Conservation (phyloP, 208 protist genomes). For the Wallacemonas collosoma region DNA sequence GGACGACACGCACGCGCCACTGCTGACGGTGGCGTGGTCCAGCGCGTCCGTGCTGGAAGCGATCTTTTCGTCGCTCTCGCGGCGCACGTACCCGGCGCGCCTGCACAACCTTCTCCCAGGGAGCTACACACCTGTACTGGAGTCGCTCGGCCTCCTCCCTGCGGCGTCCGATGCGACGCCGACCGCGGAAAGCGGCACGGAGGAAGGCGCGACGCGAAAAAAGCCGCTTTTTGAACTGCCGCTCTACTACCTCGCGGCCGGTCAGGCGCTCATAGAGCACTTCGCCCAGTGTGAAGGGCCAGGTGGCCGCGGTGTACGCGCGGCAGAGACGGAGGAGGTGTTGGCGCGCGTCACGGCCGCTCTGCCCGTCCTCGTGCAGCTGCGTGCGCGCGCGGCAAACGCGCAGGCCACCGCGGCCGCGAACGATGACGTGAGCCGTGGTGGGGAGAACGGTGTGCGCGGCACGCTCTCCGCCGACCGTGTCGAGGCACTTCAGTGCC, state of each 20-base stretch:
- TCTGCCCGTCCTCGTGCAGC: constrained; percentile 68
- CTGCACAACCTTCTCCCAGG: constrained; percentile 63
- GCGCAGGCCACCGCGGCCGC: too few species aligned
- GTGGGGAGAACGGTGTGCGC: neutral
- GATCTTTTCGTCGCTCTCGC: constrained; percentile 42
- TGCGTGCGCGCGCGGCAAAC: constrained; percentile 46
- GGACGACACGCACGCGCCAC: neutral
- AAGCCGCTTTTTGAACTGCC: constrained; percentile 43
- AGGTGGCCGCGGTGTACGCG: constrained; percentile 30
- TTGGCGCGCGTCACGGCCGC: constrained; percentile 42
- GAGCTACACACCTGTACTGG: constrained; percentile 57
- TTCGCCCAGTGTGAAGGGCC: constrained; percentile 34
- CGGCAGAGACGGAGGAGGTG: constrained; percentile 50
- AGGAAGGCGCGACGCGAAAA: too few species aligned
- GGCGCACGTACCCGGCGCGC: constrained; percentile 61
- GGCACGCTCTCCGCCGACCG: constrained; percentile 32
- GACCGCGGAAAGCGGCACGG: constrained; percentile 8
- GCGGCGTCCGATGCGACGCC: neutral
- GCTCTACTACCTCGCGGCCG: constrained; percentile 68
- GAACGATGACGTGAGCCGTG: neutral
- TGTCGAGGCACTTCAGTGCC: constrained; percentile 43
- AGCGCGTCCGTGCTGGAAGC: constrained; percentile 47
- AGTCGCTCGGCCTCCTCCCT: constrained; percentile 32
- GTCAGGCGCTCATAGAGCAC: constrained; percentile 45
- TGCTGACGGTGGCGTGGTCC: constrained; percentile 38